A percentile compares a stretch with the other conserved stretches of the same genome.
Conservation (phyloP, 2,329 filamentous ascomycete species). For the Tetracladium maxilliforme region DNA sequence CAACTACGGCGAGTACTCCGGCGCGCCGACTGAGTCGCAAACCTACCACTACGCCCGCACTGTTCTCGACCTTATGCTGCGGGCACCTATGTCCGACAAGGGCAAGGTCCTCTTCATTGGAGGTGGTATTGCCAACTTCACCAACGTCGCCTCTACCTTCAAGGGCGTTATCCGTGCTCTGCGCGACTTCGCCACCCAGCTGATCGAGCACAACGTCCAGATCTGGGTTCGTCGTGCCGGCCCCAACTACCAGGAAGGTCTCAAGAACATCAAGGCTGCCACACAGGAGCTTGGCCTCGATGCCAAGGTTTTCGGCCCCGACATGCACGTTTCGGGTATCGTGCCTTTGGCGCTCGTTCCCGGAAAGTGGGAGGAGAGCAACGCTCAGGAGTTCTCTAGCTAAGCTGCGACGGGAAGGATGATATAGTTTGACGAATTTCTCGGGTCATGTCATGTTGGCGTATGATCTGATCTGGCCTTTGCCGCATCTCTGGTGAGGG, state of each 20-base stretch:
- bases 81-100: conserved; percentile 67
- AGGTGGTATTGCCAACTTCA: conserved; percentile 99
- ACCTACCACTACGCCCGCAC: conserved; percentile 98
- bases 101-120: conserved; percentile 99
- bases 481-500: too few relatives aligned
- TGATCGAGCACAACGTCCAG: conserved; percentile 93
- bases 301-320: conserved; percentile 79
- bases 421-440: too few relatives aligned
- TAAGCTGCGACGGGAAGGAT: neutral
- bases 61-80: conserved; percentile 93
- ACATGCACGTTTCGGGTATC: conserved; percentile 88
- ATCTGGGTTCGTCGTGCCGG: conserved; percentile 89
- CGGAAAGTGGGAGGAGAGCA: conserved; percentile 47
- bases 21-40: conserved; percentile 95
- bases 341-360: conserved; percentile 76
- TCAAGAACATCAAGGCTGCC: conserved; percentile 98
- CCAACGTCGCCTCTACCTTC: conserved; percentile 98
- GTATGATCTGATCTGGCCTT: too few relatives aligned
- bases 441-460: too few relatives aligned
- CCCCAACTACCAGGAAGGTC: conserved; percentile 98
- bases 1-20: conserved; percentile 99
- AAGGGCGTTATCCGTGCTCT: conserved; percentile 98
- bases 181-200: conserved; percentile 70
- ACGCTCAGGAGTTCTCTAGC: conserved; percentile 37
- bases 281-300: conserved; percentile 86